phyloP scores from a whole-genome alignment of 495 filamentous ascomycete genomes.

The Articulospora tetracladia region DNA sequence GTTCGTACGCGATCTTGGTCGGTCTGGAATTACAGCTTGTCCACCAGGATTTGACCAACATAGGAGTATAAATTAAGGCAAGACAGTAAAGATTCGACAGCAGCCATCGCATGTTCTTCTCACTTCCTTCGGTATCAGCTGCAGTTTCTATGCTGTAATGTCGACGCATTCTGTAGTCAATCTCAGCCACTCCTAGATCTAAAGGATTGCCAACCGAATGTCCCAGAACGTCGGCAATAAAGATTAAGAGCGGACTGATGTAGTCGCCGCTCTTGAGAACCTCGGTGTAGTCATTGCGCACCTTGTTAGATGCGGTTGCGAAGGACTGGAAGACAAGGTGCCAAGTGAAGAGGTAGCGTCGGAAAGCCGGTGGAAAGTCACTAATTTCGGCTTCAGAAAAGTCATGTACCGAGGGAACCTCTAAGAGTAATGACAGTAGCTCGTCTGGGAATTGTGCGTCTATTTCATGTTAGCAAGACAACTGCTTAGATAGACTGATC shows the following conservation, averaged over 20 bases:
- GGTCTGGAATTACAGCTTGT: slow-evolving; percentile 70
- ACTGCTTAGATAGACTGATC: neutral
- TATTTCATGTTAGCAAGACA: slow-evolving; percentile 30
- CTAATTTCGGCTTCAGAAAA: slow-evolving; percentile 41
- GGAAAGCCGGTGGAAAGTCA: slow-evolving; percentile 49
- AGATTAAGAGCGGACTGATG: slow-evolving; percentile 64
- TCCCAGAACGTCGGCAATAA: slow-evolving; percentile 79
- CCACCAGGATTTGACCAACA: slow-evolving; percentile 84
- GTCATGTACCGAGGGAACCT: slow-evolving; percentile 40
- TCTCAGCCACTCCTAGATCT: slow-evolving; percentile 41
- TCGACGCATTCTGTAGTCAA: slow-evolving; percentile 60
- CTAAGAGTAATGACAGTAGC: slow-evolving; percentile 61
- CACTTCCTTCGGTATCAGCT: slow-evolving; percentile 50
- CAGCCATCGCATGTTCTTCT: slow-evolving; percentile 75
- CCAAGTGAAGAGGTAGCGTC: slow-evolving; percentile 89
- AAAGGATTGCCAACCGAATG: slow-evolving; percentile 63
- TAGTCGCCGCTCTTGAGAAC: slow-evolving; percentile 67
- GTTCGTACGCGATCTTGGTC: slow-evolving; percentile 68
- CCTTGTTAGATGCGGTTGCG: slow-evolving; percentile 69
- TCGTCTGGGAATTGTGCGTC: slow-evolving; percentile 61
- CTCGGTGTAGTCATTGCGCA: slow-evolving; percentile 74
- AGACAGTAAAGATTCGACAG: slow-evolving; percentile 85
- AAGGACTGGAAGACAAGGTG: slow-evolving; percentile 87
- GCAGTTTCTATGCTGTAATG: slow-evolving; percentile 52
- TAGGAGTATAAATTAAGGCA: slow-evolving; percentile 67